A percentile compares a stretch with the other conserved stretches of the same genome.
Conservation (phyloP, 1,139 yeast species). For the Spencermartinsiella ligniputridi region DNA sequence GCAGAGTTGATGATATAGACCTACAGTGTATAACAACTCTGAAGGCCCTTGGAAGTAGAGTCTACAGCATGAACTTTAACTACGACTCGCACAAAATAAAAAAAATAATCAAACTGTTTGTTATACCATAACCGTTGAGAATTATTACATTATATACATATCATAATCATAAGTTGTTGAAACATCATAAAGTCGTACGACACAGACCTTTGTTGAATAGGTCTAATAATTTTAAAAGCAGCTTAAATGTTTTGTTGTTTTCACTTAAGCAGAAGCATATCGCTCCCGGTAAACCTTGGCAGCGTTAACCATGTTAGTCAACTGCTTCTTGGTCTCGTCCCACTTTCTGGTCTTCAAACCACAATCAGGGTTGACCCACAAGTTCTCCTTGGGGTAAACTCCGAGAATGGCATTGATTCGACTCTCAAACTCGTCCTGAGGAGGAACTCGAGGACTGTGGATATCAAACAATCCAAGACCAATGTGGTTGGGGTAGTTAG, state of each 20-base stretch:
- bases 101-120: too few relatives aligned
- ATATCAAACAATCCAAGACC: constrained; percentile 99
- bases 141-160: constrained; percentile 16
- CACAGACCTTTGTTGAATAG: constrained; percentile 24
- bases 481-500: constrained; percentile 98
- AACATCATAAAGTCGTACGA: constrained; percentile 16
- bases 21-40: too few relatives aligned
- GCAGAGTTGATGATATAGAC: too few relatives aligned
- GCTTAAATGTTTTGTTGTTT: constrained; percentile 10
- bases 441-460: constrained; percentile 99
- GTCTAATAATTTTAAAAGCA: constrained; percentile 12
- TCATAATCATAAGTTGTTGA: constrained; percentile 21
- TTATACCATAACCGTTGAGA: neutral
- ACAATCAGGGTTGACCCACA: constrained; percentile 99
- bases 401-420: constrained; percentile 93
- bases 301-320: constrained; percentile 98
- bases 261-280: constrained; percentile 17
- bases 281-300: constrained; percentile 87
- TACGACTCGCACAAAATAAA: too few relatives aligned
- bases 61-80: too few relatives aligned
- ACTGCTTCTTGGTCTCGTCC: constrained; percentile 75
- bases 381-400: constrained; percentile 94
- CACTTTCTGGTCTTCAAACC: constrained; percentile 98
- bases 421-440: constrained; percentile 89
- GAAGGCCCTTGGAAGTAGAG: too few relatives aligned